These are phyloP conservation scores for Pyrenophora graminea DNA, from an alignment of 2,329 filamentous ascomycete species.

Conservation along the genomic window DNA sequence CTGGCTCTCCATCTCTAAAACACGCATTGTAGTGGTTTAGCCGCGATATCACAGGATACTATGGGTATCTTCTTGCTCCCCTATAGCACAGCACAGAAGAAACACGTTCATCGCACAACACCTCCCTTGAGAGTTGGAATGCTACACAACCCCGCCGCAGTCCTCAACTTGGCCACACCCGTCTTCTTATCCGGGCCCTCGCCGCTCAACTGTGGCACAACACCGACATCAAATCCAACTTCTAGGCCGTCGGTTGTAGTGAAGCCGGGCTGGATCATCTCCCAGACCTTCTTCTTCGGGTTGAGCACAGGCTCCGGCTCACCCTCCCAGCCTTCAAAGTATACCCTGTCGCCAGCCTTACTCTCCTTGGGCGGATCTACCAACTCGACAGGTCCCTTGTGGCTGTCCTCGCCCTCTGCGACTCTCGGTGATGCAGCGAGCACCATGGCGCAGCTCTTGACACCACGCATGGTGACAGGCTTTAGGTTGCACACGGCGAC, in stretches of 20 bases:
- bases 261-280: constrained; percentile 94
- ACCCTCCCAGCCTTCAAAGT: constrained; percentile 92
- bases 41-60: too few relatives aligned
- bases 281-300: constrained; percentile 99
- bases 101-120: constrained; percentile 69
- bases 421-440: constrained; percentile 86
- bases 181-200: constrained; percentile 63
- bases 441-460: constrained; percentile 85
- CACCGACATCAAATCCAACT: constrained; percentile 82
- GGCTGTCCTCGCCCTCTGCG: constrained; percentile 79
- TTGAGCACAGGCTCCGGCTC: constrained; percentile 93
- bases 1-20: too few relatives aligned
- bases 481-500: constrained; percentile 97
- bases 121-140: constrained; percentile 81
- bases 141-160: constrained; percentile 79
- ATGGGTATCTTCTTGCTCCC: too few relatives aligned
- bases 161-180: constrained; percentile 67
- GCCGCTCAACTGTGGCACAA: constrained; percentile 76
- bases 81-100: too few relatives aligned
- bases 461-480: constrained; percentile 97
- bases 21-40: too few relatives aligned
- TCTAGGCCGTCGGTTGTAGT: constrained; percentile 81
- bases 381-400: constrained; percentile 91
- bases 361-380: constrained; percentile 79
- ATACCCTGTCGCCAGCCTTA: constrained; percentile 83